A percentile compares a stretch with the other conserved stretches of the same genome.
Conservation (phyloP, 208 protist genomes). For the Crithidia expoeki region DNA sequence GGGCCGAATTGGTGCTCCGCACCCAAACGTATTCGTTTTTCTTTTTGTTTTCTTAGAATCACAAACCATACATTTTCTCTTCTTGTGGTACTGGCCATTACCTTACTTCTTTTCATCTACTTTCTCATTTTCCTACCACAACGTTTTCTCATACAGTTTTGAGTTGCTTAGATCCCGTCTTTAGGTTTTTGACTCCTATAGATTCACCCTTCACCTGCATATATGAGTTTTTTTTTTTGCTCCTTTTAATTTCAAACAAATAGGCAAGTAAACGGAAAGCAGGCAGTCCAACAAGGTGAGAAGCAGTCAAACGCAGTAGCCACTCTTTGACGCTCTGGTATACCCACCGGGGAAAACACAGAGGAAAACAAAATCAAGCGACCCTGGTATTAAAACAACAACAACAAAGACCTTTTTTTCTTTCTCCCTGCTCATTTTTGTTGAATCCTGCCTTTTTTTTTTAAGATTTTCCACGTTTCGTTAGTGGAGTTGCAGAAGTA, state of each 20-base stretch:
- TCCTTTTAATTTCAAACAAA: conserved; percentile 2
- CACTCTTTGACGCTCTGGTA: no score
- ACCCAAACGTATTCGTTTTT: neutral
- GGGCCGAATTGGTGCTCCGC: neutral
- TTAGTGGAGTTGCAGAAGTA: no score
- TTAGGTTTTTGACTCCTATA: neutral
- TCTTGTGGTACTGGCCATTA: neutral
- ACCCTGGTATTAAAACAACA: no score
- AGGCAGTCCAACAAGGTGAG: no score
- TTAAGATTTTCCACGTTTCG: neutral
- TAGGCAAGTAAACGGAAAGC: no score
- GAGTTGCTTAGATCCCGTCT: neutral
- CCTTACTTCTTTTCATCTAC: conserved; percentile 6
- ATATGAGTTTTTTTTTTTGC: neutral
- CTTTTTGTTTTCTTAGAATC: neutral
- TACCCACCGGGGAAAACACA: no score
- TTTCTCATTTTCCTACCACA: no score
- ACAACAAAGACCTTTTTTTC: no score
- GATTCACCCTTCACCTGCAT: neutral
- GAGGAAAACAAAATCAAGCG: no score
- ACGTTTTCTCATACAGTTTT: conserved; percentile 10
- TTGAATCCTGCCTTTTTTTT: neutral
- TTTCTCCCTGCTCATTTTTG: neutral
- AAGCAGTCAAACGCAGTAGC: no score
- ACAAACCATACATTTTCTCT: conserved; percentile 23